phyloP scores from a whole-genome alignment of 2,329 filamentous ascomycete species.

The Coniella vitis region DNA sequence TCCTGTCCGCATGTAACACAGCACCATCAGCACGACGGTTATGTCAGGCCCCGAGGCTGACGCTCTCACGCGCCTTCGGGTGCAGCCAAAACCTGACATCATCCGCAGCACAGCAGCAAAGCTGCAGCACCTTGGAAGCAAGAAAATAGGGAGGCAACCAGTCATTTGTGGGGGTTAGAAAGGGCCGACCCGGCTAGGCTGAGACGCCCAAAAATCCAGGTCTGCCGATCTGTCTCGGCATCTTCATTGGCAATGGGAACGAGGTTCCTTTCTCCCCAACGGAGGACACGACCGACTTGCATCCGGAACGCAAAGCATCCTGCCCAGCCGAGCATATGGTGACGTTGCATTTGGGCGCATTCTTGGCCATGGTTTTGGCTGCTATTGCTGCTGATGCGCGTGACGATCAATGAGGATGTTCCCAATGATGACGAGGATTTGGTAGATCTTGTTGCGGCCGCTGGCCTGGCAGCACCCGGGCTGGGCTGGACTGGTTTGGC shows the following conservation, averaged over 20 bases:
- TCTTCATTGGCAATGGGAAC: background rate
- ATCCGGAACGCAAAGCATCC: background rate
- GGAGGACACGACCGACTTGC: background rate
- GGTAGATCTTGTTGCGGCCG: no score
- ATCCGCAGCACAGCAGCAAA: conserved; percentile 11
- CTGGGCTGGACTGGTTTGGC: no score
- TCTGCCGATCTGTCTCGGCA: conserved; percentile 3
- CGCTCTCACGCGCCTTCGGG: conserved; percentile 3
- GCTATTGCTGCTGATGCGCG: no score
- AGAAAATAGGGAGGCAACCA: background rate
- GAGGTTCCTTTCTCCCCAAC: background rate
- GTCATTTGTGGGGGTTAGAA: background rate
- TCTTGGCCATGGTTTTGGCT: no score
- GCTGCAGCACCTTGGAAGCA: background rate
- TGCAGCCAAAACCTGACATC: conserved; percentile 11
- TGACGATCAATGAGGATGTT: no score
- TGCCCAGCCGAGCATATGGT: no score
- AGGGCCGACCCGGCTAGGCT: conserved; percentile 5
- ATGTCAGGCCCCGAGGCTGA: conserved; percentile 13
- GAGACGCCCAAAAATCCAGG: background rate
- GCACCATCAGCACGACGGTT: conserved; percentile 6
- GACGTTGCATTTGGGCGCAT: no score
- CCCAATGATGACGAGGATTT: no score
- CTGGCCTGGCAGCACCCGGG: no score
- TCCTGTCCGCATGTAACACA: conserved; percentile 4